Percentiles rank a stretch among this genome's conserved stretches.
These are phyloP conservation scores for Cordyceps pruinosa DNA, from an alignment of 2,329 filamentous ascomycete genomes.

Conservation along the genomic window DNA sequence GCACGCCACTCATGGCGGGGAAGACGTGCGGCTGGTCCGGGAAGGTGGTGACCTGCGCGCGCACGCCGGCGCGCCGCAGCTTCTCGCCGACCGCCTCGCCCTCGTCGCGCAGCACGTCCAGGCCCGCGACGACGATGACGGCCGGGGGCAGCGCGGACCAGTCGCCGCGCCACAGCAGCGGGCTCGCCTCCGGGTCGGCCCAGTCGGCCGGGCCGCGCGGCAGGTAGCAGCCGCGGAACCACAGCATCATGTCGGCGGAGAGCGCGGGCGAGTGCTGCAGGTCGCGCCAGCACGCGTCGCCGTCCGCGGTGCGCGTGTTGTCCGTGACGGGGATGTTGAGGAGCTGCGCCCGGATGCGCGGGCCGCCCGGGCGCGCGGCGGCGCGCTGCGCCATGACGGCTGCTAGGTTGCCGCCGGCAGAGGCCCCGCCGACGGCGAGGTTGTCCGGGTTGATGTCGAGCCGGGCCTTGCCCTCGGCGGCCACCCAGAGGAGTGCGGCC, in stretches of 20 bases:
- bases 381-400: conserved; percentile 7
- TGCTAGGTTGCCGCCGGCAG: conserved; percentile 15
- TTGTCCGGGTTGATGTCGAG: conserved; percentile 30
- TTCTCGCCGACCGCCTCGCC: conserved; percentile 45
- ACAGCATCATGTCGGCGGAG: conserved; percentile 51
- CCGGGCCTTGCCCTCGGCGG: conserved; percentile 2
- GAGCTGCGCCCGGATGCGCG: conserved; percentile 34
- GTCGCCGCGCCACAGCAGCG: conserved; percentile 18
- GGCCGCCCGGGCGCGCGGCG: conserved; percentile 5
- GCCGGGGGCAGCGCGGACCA: conserved; percentile 25
- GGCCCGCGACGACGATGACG: conserved; percentile 45
- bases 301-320: conserved; percentile 40
- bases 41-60: conserved; percentile 43
- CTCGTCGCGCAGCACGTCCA: conserved; percentile 50
- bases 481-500: conserved; percentile 42
- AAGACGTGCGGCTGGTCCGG: conserved; percentile 52
- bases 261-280: conserved; percentile 46
- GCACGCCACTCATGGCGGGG: conserved; percentile 48
- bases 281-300: conserved; percentile 40
- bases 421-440: conserved; percentile 40
- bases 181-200: conserved; percentile 46
- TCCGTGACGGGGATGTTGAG: conserved; percentile 52
- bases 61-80: conserved; percentile 38
- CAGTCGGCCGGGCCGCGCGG: conserved; percentile 36
- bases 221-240: conserved; percentile 53